Percentiles rank a stretch among this genome's conserved stretches.
These are phyloP conservation scores for Fraxinus sp. DNA, from an alignment of 305 asterid species.

Conservation along the genomic window DNA sequence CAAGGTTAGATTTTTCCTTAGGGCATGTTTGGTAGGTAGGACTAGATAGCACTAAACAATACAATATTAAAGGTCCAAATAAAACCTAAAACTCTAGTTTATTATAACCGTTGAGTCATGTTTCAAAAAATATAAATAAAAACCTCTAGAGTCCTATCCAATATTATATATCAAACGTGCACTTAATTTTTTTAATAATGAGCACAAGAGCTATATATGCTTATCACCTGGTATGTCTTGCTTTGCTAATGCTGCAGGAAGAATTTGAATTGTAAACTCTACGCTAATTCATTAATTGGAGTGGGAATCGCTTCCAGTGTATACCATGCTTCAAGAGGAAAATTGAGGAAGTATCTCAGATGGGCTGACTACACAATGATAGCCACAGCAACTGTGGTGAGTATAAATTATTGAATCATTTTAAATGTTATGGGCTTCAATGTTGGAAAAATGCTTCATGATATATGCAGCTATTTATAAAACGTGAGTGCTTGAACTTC, in stretches of 20 bases:
- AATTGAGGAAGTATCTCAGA: slow-evolving; percentile 65
- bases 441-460: neutral
- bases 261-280: slow-evolving; percentile 65
- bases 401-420: slow-evolving; percentile 24
- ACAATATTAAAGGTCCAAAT: neutral
- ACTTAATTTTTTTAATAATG: neutral
- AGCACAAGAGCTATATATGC: neutral
- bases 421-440: neutral
- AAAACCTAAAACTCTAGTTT: neutral
- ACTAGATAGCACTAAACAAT: neutral
- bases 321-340: slow-evolving; percentile 84
- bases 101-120: neutral
- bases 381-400: slow-evolving; percentile 83
- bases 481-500: neutral
- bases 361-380: slow-evolving; percentile 97
- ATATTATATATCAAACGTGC: neutral
- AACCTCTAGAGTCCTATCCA: neutral
- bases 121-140: neutral
- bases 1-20: slow-evolving; percentile 50
- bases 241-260: slow-evolving; percentile 50
- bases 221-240: neutral
- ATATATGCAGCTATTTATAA: neutral
- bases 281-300: slow-evolving; percentile 85
- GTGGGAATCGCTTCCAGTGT: slow-evolving; percentile 79
- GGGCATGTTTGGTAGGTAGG: neutral